A percentile compares a stretch with the other conserved stretches of the same genome.
Conservation (phyloP, 169 alveolate genomes). For the Plasmodium ovale region DNA sequence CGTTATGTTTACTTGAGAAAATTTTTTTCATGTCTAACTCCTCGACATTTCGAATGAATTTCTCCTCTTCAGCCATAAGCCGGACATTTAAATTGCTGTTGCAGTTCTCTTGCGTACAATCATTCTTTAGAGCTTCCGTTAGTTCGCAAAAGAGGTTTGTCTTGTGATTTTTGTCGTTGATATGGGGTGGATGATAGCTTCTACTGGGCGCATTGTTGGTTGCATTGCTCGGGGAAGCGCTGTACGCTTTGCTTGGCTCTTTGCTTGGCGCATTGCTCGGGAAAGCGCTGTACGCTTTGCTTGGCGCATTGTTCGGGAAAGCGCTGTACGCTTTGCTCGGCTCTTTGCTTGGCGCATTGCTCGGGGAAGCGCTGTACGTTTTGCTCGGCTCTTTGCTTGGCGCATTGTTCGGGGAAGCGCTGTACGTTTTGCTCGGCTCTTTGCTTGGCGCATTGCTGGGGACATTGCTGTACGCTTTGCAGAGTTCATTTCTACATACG, state of each 20-base stretch:
- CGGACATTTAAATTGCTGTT: slow-evolving; percentile 22
- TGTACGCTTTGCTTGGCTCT: neutral
- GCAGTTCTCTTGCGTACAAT: neutral
- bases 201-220: neutral
- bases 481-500: neutral
- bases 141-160: slow-evolving; percentile 32
- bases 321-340: neutral
- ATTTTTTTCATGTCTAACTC: neutral
- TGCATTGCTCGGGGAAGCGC: neutral
- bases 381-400: neutral
- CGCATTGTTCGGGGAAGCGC: neutral
- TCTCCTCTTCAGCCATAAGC: slow-evolving; percentile 26
- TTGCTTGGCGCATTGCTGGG: neutral
- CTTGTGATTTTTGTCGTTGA: neutral
- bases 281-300: neutral
- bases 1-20: neutral
- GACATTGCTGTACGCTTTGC: neutral
- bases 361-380: too few species aligned
- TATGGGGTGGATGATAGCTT: neutral
- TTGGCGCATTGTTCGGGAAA: neutral
- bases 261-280: neutral
- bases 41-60: neutral
- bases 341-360: neutral
- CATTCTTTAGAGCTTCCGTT: slow-evolving; percentile 38
- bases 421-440: neutral